Evolutionary conservation across 164 flowering plant genomes (phyloP).

Genomic region (Sextonia rubra): DNA sequence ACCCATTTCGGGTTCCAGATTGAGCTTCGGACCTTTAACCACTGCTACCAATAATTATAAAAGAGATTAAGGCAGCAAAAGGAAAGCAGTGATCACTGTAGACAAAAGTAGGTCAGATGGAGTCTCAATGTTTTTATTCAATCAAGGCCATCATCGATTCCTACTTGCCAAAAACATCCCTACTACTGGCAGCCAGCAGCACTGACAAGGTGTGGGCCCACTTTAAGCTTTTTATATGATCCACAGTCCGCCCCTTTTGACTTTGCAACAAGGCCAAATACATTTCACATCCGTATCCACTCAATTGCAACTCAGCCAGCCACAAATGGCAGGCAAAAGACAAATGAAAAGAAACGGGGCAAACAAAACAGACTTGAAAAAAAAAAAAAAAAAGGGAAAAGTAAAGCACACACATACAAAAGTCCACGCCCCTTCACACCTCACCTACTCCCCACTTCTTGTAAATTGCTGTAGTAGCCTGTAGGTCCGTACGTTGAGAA

Average conservation of each 20-base stretch:
- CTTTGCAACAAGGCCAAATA: neutral
- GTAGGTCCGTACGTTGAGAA: no score
- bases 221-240: neutral
- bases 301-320: neutral
- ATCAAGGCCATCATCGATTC: no score
- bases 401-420: neutral
- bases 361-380: neutral
- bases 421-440: neutral
- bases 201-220: neutral
- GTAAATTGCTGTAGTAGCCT: no score
- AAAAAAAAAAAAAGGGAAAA: neutral
- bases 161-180: no score
- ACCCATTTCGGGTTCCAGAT: no score
- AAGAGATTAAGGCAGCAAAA: no score
- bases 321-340: neutral
- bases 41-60: no score
- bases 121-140: no score
- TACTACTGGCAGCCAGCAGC: neutral
- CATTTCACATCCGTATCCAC: neutral
- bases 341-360: neutral
- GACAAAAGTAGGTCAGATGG: no score
- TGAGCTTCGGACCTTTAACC: no score
- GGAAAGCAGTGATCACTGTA: no score
- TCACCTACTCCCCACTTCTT: no score
- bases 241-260: conserved; percentile 2